Percentiles rank a stretch among this genome's conserved stretches.
phyloP scores from a whole-genome alignment of 1,139 yeast species.

The Tardiomyces digboiensis region DNA sequence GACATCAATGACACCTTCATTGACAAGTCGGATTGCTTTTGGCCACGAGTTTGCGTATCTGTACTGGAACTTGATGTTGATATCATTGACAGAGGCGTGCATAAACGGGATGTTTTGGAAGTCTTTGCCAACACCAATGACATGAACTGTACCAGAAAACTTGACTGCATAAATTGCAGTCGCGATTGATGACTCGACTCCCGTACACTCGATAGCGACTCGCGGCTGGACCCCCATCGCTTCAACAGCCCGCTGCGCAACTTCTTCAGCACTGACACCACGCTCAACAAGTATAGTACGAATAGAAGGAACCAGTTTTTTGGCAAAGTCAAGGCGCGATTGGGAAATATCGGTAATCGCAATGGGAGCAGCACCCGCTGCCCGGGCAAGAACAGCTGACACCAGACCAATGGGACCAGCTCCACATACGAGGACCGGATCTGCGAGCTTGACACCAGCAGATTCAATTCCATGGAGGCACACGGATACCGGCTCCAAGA shows the following conservation, averaged over 20 bases:
- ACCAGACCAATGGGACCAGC: constrained; percentile 93
- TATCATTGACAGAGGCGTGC: constrained; percentile 55
- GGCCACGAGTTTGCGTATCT: constrained; percentile 72
- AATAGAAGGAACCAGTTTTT: constrained; percentile 50
- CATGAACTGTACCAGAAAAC: constrained; percentile 54
- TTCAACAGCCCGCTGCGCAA: constrained; percentile 28
- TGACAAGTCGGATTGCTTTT: constrained; percentile 54
- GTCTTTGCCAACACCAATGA: constrained; percentile 62
- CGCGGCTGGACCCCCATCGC: constrained; percentile 40
- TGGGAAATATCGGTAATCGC: constrained; percentile 58
- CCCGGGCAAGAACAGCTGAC: constrained; percentile 66
- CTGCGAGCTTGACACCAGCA: constrained; percentile 60
- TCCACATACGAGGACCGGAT: constrained; percentile 70
- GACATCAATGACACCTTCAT: constrained; percentile 48
- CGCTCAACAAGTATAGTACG: constrained; percentile 43
- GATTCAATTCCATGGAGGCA: constrained; percentile 76
- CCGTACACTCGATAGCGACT: constrained; percentile 58
- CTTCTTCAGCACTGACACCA: constrained; percentile 21
- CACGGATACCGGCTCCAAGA: constrained; percentile 82
- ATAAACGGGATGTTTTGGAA: constrained; percentile 59
- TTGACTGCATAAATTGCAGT: constrained; percentile 44
- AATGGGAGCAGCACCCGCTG: constrained; percentile 71
- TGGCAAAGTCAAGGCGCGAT: constrained; percentile 49
- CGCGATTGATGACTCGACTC: constrained; percentile 54
- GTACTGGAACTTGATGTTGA: constrained; percentile 65